Base-by-base conservation (phyloP, 345 rosid genomes). In the Ceriops decandra region DNA sequence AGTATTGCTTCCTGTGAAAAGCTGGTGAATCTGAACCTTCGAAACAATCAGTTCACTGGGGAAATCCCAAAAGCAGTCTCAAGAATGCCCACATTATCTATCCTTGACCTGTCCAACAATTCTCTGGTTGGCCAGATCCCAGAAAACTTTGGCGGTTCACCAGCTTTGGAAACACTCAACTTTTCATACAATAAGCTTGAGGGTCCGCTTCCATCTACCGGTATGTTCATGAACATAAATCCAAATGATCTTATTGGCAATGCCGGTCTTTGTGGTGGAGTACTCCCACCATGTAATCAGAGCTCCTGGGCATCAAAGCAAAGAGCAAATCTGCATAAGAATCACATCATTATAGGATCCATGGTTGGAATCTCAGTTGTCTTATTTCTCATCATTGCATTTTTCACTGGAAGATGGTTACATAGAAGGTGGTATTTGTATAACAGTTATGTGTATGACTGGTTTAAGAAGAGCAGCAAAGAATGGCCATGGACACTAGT, bases 401-500 rank as follows among this genome's bases (percentile, higher is more conserved):
- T 87, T 72, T 70, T 90, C 1, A 68, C 76, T 2, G 91, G 88
- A 52, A 85, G 88, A 79, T 82, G 78, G 76, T 20, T 87, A 13
- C 86, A 90, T 62, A 81, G 68, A 67, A 85, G 88, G 75, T 88
- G 96, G 98, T 85, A 88, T 80, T 63, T 90, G 56, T 88, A 77
- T 68, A 82, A 84, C 73, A 87, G 85, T 63, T 67, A 80, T 58
- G 70, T 88, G 57, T 69, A 76, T 67, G 87, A 83, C 46, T 78
- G 82, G 78, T 85, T 88, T 64, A 82, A 82, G 69, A 80, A 85
- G 66, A 84, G 88, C 68, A 60, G 70, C 31, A 81, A 75, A 27
- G 95, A 90, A 72, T 92, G 98, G 98, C 98, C 98, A 8, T 92
- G 98, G 98, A 81, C 91, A 47, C 79, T 92, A 3, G 88, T 90